Base-by-base conservation (phyloP, 1,139 yeast genomes). In the Blastobotrys petasosporus region DNA sequence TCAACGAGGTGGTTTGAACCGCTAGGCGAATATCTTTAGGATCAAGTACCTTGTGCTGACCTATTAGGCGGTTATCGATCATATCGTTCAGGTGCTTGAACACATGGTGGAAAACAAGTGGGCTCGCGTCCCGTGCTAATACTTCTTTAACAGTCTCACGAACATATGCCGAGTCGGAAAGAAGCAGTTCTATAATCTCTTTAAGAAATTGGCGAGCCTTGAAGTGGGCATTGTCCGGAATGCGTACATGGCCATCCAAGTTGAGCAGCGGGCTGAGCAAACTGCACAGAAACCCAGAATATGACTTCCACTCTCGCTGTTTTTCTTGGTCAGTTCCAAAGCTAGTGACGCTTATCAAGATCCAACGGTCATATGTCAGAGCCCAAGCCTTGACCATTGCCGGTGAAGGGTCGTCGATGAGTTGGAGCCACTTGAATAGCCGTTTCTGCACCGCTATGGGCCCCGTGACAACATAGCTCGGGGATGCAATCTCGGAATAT, bases 371-470 rank as follows among this genome's bases (percentile, higher is more conserved):
- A 71, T 73, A 51, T 75, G 68, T 61, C 75, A 69, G 13, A 59
- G 67, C 52, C 85, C 92, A 82, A 1, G 82, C 77, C 47, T 76
- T 77, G 36, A 76, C 69, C 33, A 85, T 64, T 1, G 86, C 76
- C 34, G 70, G 68, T 0, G 86, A 79, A 1, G 90, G 85, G 33
- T 65, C 67, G 5, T 76, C 75, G n/a, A 79, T 56, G 29, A 56
- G 69, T 49, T 79, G 71, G 44, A 82, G 64, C 38, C 84, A 70
- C 51, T 74, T 73, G 55, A 79, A 69, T 47, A 85, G 67, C 49
- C 80, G 75, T 59, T 85, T 84, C 59, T 85, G 92, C 31, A 83
- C 71, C 0, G 94, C 88, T 13, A 84, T 85, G 29, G 82, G 76
- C 13, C 94, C 92, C 0, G 90, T 81, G 44, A 83, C 79, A 2